Base-by-base conservation (phyloP, 2,329 filamentous ascomycete genomes). In the Dryadomyces quercus-mongolicae region DNA sequence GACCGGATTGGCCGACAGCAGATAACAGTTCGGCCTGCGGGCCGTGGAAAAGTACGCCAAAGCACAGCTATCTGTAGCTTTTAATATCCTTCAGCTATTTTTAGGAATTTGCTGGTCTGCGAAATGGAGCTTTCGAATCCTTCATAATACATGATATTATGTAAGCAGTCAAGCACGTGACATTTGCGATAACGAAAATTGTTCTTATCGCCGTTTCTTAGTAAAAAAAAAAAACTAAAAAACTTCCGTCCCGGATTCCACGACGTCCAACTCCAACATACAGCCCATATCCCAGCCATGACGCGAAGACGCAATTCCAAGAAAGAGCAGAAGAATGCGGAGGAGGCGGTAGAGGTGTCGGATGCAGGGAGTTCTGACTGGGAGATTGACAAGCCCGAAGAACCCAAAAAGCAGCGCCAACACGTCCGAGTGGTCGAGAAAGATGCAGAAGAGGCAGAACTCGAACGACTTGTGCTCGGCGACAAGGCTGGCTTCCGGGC, bases 381-480 rank as follows among this genome's bases (percentile, higher is more conserved):
- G 48, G 48, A 50, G 36, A 50, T 50, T 25, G 48, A 50, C 48
- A 2, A 50, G 5, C 40, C 40, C 15, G 16, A 49, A 6, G 5
- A 53, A 9, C 40, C 5, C 49, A 38, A 44, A 43, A 38, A 44
- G 31, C 13, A 44, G n/a, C 12, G 38, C 38, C 25, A 31, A 31
- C 25, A 4, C 4, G 53, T 52, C 53, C 55, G 58, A 54, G 60
- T 69, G 53, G 67, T 66, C 54, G 84, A 86, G 51, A 93, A 92
- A 66, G 89, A 95, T 65, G 83, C 82, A 15, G 83, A 86, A 52
- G 91, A 96, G 67, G 82, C 86, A 64, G 88, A 92, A 66, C 80
- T 96, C 34, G 92, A 96, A 71, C 81, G 84, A 60, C 73, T 96
- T 58, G 86, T 98, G 3, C 87, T 98, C 58, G 93, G 93, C 54